Base-by-base conservation (phyloP, 2,329 filamentous ascomycete genomes). In the Fusarium acutatum region DNA sequence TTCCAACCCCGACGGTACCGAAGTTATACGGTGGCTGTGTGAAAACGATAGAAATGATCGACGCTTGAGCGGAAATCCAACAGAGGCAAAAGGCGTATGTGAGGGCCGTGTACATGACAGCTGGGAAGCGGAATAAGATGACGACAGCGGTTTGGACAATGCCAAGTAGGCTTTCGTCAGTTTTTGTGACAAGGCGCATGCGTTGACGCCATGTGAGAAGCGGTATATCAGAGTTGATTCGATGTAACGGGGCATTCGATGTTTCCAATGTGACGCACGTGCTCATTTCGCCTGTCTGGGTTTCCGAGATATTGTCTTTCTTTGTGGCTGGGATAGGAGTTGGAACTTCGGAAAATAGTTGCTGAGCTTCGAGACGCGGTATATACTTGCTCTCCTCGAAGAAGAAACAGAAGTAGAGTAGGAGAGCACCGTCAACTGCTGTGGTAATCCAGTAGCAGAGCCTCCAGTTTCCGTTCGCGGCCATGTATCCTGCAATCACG, bases 81-180 rank as follows among this genome's bases (percentile, higher is more conserved):
- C 77, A 77, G 13, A 84, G 75, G 1, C 78, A 76, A 12, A 78
- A 77, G 2, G 81, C 82, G 60, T 83, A 83, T 41, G 82, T 79
- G 3, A 84, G 49, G 0, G 76, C 81, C 2, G 80, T 80, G 64
- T 81, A 84, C 30, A 81, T 60, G 18, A 84, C 81, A 0, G 81
- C 79, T 3, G 83, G 83, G 24, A 84, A 82, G 2, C 47, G 40
- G 24, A 62, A 61, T 8, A 69, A 26, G 6, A 64, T 56, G 5
- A 66, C 18, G 4, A 73, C 13, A 3, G 74, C 67, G 2, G 52
- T 57, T 14, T 46, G 68, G 5, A 52, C 50, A 10, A 54, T 58
- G 13, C 58, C 58, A 37, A 62, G 43, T 8, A 77, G 52, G 11
- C 59, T 71, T 47, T 75, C 64, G 46, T 68, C 62, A 1, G 70